Conservation (phyloP, 2,329 filamentous ascomycete genomes). For the Arthroderma uncinatum region DNA sequence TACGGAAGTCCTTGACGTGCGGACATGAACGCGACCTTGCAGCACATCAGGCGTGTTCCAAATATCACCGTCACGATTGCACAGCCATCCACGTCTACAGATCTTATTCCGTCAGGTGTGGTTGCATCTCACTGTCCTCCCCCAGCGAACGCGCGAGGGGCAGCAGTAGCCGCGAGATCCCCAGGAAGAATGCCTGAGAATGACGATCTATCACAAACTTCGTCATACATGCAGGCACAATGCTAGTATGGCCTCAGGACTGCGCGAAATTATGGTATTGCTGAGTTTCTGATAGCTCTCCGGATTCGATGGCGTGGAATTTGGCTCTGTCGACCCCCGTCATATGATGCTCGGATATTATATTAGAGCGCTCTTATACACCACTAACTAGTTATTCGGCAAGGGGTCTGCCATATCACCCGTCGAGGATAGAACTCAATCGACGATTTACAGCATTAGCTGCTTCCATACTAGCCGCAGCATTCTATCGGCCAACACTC, state of each 20-base stretch:
- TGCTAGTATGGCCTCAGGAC: not conserved
- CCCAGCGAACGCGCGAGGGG: no score
- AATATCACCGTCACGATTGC: no score
- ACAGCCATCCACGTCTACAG: no score
- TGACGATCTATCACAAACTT: not conserved
- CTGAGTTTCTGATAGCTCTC: conserved; percentile 1
- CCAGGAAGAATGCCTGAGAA: not conserved
- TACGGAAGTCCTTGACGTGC: no score
- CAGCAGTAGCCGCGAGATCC: not conserved
- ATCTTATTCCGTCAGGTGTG: no score
- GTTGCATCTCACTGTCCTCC: no score
- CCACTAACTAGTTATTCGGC: not conserved
- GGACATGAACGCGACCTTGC: no score
- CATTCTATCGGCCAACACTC: no score
- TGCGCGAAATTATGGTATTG: not conserved
- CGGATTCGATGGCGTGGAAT: not conserved
- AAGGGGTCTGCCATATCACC: not conserved
- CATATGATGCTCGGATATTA: conserved; percentile 5
- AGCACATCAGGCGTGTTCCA: no score
- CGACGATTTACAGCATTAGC: not conserved
- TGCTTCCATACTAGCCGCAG: no score
- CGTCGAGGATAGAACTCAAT: not conserved
- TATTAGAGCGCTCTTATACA: not conserved
- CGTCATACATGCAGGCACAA: not conserved
- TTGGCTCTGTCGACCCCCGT: not conserved